Evolutionary conservation across 2,329 filamentous ascomycete genomes (phyloP).

Genomic region (Drechslerella dactyloides): DNA sequence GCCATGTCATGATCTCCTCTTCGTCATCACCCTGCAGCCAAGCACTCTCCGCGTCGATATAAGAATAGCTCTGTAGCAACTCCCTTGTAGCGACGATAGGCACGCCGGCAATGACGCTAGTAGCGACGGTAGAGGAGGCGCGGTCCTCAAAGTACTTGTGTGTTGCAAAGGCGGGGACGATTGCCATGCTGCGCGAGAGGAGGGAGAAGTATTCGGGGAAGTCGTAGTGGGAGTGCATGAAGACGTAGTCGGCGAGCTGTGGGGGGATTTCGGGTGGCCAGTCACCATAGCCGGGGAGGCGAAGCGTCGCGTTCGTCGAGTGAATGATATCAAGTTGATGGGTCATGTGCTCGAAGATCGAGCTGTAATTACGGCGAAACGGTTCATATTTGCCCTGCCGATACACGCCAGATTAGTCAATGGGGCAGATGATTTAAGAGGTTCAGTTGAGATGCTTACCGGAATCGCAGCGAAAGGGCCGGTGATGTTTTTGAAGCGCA

Average conservation of each 20-base stretch:
- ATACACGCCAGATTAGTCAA: conserved; percentile 28
- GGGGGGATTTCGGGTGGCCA: conserved; percentile 53
- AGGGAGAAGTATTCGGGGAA: conserved; percentile 55
- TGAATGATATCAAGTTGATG: conserved; percentile 30
- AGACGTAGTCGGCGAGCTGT: conserved; percentile 51
- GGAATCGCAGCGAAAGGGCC: conserved; percentile 48
- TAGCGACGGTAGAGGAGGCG: conserved; percentile 55
- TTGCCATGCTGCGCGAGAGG: conserved; percentile 54
- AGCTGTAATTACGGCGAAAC: conserved; percentile 54
- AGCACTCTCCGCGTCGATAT: conserved; percentile 53
- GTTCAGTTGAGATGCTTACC: conserved; percentile 13
- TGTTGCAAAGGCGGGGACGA: conserved; percentile 55
- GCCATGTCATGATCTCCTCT: conserved; percentile 54
- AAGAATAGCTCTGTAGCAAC: conserved; percentile 54
- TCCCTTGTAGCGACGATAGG: conserved; percentile 54
- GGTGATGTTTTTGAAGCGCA: conserved; percentile 42
- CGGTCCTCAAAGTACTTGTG: conserved; percentile 55
- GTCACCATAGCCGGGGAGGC: conserved; percentile 53
- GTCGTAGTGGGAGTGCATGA: conserved; percentile 53
- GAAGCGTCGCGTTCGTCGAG: conserved; percentile 50
- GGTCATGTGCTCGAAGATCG: conserved; percentile 54
- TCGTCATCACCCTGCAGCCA: conserved; percentile 54
- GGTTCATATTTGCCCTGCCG: conserved; percentile 55
- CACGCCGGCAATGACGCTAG: conserved; percentile 54
- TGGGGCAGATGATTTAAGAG: not conserved